A percentile compares a stretch with the other conserved stretches of the same genome.
Conservation (phyloP, 345 rosid species). For the Populus ilicifolia region DNA sequence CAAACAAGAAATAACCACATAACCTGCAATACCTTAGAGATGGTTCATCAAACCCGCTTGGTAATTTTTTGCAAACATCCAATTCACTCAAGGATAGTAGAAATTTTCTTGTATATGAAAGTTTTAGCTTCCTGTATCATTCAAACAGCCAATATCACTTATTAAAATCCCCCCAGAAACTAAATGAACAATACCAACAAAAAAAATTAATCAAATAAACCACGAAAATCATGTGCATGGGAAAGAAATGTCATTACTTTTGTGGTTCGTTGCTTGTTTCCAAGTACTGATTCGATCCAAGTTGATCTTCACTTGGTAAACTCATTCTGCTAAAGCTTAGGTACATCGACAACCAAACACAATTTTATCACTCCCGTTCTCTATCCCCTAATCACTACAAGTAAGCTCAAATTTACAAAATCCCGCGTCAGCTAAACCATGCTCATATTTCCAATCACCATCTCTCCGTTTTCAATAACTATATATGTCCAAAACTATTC, state of each 20-base stretch:
- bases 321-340: constrained; percentile 50
- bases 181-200: background rate
- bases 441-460: background rate
- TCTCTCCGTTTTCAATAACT: background rate
- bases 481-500: background rate
- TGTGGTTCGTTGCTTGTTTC: constrained; percentile 31
- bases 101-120: constrained; percentile 61
- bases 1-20: background rate
- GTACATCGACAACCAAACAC: background rate
- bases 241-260: constrained; percentile 32
- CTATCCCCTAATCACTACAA: background rate
- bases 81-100: constrained; percentile 63
- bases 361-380: background rate
- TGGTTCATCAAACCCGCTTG: constrained; percentile 53
- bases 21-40: constrained; percentile 45
- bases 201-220: background rate
- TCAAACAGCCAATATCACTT: constrained; percentile 7
- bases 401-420: background rate
- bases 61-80: constrained; percentile 72
- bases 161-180: background rate
- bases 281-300: constrained; percentile 35
- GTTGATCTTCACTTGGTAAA: constrained; percentile 45
- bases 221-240: constrained; percentile 1
- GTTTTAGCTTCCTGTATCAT: constrained; percentile 54
- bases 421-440: background rate